Evolutionary conservation across 441 rosid species (phyloP).

Genomic region (Populus hybrid): DNA sequence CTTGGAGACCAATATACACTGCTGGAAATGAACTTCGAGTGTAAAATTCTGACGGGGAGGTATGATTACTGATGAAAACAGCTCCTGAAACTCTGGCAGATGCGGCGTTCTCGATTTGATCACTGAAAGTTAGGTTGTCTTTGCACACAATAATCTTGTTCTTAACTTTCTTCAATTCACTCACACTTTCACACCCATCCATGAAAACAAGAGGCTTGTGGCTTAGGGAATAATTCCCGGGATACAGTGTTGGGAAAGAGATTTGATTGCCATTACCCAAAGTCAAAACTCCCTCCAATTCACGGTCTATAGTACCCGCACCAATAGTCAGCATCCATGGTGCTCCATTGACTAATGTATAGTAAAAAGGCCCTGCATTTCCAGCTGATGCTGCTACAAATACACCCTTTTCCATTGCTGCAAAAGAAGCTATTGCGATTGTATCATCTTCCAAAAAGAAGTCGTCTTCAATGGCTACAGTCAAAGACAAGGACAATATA

Average conservation of each 20-base stretch:
- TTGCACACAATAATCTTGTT: constrained; percentile 58
- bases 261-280: constrained; percentile 46
- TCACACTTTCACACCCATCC: constrained; percentile 42
- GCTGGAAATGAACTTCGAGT: constrained; percentile 33
- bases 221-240: constrained; percentile 40
- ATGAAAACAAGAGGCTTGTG: constrained; percentile 48
- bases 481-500: constrained; percentile 51
- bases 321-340: constrained; percentile 67
- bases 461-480: constrained; percentile 40
- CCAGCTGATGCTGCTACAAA: constrained; percentile 64
- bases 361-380: constrained; percentile 49
- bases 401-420: constrained; percentile 49
- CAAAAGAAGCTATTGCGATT: constrained; percentile 56
- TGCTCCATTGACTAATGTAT: constrained; percentile 54
- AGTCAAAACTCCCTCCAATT: constrained; percentile 45
- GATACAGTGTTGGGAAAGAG: constrained; percentile 48
- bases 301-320: constrained; percentile 54
- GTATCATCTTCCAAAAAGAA: constrained; percentile 53
- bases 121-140: constrained; percentile 42
- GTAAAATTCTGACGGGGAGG: constrained; percentile 26
- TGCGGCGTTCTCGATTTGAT: constrained; percentile 51
- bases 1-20: constrained; percentile 16
- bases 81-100: constrained; percentile 39
- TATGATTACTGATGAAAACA: constrained; percentile 17
- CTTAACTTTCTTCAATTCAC: constrained; percentile 28